A percentile compares a stretch with the other conserved stretches of the same genome.
Evolutionary conservation across 2,329 filamentous ascomycete species (phyloP).

Genomic region (Zopfia rhizophila): DNA sequence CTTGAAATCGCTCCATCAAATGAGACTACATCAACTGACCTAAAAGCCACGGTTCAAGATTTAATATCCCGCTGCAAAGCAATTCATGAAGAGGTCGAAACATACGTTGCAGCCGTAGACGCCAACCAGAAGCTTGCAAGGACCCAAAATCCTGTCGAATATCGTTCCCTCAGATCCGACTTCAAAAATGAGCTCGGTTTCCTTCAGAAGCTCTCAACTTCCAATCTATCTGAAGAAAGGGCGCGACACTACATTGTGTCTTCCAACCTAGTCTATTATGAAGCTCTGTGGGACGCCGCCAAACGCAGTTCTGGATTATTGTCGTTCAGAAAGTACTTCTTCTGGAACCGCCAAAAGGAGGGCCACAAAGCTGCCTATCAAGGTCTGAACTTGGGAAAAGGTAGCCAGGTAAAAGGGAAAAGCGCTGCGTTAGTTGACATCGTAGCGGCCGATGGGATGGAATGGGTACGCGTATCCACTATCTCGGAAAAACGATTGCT

Average conservation of each 20-base stretch:
- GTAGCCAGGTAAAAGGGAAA: conserved; percentile 55
- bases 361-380: conserved; percentile 25
- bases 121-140: conserved; percentile 43
- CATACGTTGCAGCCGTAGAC: conserved; percentile 49
- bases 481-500: conserved; percentile 71
- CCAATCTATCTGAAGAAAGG: conserved; percentile 38
- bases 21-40: conserved; percentile 24
- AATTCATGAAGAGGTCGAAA: conserved; percentile 54
- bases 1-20: neutral
- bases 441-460: conserved; percentile 68
- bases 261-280: conserved; percentile 73
- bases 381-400: conserved; percentile 36
- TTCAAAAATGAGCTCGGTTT: conserved; percentile 49
- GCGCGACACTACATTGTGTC: conserved; percentile 68
- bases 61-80: conserved; percentile 51
- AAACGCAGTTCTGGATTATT: conserved; percentile 67
- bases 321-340: conserved; percentile 59
- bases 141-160: conserved; percentile 50
- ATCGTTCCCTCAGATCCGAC: conserved; percentile 41
- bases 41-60: conserved; percentile 38
- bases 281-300: conserved; percentile 70
- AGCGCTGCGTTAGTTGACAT: conserved; percentile 70
- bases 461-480: conserved; percentile 76
- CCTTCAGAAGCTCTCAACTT: conserved; percentile 39
- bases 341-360: conserved; percentile 43